Evolutionary conservation across 2,329 filamentous ascomycete species (phyloP).

Genomic region (Aspergillus caelatus): DNA sequence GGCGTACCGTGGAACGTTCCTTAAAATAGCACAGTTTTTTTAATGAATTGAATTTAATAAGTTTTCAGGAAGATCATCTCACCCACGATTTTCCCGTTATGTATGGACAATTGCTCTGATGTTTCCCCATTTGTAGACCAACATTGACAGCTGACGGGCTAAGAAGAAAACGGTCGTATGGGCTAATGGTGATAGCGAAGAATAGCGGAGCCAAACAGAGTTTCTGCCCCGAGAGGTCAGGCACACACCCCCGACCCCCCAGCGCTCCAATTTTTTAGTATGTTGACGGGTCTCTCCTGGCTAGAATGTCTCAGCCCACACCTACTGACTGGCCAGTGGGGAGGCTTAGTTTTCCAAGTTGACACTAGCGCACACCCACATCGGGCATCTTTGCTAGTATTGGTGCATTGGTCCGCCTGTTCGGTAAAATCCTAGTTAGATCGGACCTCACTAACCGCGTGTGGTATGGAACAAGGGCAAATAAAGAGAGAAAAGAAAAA

Average conservation of each 20-base stretch:
- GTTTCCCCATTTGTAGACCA: background rate
- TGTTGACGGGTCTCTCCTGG: slow-evolving; percentile 7
- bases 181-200: background rate
- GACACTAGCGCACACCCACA: slow-evolving; percentile 17
- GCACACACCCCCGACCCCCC: slow-evolving; percentile 1
- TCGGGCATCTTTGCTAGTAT: slow-evolving; percentile 6
- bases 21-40: slow-evolving; percentile 14
- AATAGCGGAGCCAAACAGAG: background rate
- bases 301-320: slow-evolving; percentile 19
- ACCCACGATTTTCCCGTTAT: slow-evolving; percentile 2
- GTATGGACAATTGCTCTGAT: background rate
- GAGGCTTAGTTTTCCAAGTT: slow-evolving; percentile 8
- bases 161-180: slow-evolving; percentile 2
- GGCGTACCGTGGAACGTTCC: slow-evolving; percentile 8
- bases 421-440: background rate
- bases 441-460: background rate
- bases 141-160: slow-evolving; percentile 10
- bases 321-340: slow-evolving; percentile 13
- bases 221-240: slow-evolving; percentile 9
- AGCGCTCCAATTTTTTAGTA: background rate
- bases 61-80: slow-evolving; percentile 2
- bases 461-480: slow-evolving; percentile 1
- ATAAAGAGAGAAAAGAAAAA: background rate
- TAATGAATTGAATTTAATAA: background rate
- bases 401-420: slow-evolving; percentile 10